Conservation (phyloP, 164 flowering plant genomes). For the Vitis cinerea region DNA sequence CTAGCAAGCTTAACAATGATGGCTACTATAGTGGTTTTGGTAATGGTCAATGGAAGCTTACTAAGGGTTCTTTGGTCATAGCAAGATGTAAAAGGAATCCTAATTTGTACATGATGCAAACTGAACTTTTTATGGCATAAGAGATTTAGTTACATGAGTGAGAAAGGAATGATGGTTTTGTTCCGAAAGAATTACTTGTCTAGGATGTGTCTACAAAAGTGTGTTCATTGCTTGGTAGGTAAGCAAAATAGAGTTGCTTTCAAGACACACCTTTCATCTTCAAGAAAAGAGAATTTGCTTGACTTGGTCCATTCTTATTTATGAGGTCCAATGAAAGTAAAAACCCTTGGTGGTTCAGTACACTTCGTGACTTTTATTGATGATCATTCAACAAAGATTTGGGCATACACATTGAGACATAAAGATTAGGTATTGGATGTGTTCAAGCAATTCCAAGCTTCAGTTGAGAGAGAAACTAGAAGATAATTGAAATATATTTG, state of each 20-base stretch:
- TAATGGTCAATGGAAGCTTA: conserved; percentile 11
- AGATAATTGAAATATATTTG: too few species aligned
- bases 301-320: too few species aligned
- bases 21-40: conserved; percentile 1
- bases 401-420: conserved; percentile 1
- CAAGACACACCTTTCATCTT: too few species aligned
- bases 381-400: background rate
- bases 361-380: conserved; percentile 1
- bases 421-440: background rate
- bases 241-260: too few species aligned
- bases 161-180: background rate
- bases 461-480: background rate
- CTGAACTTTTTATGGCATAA: background rate
- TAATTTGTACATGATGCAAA: background rate
- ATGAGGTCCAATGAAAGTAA: too few species aligned
- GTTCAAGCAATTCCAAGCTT: background rate
- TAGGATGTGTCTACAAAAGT: background rate
- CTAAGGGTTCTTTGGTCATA: background rate
- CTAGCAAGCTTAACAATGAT: conserved; percentile 2
- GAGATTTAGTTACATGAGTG: background rate
- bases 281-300: too few species aligned
- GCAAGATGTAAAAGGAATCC: background rate
- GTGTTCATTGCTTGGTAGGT: too few species aligned
- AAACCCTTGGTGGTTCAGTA: background rate
- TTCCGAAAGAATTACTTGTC: background rate